phyloP scores from a whole-genome alignment of 805 yeast species.

The Yamadazyma phyllophila region DNA sequence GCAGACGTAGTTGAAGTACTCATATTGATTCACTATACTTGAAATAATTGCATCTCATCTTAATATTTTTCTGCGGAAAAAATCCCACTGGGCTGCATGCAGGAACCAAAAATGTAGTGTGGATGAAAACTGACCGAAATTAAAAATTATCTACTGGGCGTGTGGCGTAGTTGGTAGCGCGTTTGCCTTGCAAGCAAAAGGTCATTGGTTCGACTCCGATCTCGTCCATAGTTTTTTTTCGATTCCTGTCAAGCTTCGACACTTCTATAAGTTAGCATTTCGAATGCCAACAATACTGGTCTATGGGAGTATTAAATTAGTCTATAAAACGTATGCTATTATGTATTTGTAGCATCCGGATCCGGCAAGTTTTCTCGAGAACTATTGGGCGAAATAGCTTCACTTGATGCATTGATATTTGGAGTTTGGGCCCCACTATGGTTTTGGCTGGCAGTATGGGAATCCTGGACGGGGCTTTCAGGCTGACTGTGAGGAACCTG shows the following conservation, averaged over 20 bases:
- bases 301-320: background rate
- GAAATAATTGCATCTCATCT: conserved; percentile 12
- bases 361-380: background rate
- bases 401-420: background rate
- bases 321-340: background rate
- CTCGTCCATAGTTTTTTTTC: conserved; percentile 52
- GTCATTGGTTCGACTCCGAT: conserved; percentile 78
- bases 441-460: background rate
- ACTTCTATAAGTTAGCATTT: too few relatives aligned
- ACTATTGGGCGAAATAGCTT: conserved; percentile 2
- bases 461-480: background rate
- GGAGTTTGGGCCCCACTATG: background rate
- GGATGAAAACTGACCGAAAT: background rate
- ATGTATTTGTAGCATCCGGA: background rate
- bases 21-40: conserved; percentile 4
- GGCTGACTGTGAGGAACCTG: background rate
- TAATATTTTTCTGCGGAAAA: conserved; percentile 1
- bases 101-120: background rate
- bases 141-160: conserved; percentile 40
- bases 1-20: conserved; percentile 38
- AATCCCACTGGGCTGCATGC: background rate
- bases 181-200: conserved; percentile 76
- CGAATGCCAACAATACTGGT: background rate
- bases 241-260: background rate
- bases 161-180: conserved; percentile 85